Evolutionary conservation across 306 rosid genomes (phyloP).

Genomic region (Trifolium pratense): DNA sequence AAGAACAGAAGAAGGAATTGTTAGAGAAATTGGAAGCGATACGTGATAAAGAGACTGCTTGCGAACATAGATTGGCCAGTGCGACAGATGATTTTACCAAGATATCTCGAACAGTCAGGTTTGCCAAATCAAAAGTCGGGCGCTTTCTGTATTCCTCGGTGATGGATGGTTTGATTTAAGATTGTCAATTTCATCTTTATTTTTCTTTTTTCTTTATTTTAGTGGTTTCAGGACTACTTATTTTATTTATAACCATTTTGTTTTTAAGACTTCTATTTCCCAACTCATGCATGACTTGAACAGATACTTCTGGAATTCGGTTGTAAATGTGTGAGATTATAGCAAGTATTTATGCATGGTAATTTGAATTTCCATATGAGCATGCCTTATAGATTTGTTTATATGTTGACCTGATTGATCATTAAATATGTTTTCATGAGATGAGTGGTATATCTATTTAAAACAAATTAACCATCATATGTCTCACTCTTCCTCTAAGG

Average conservation of each 20-base stretch:
- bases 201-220: background rate
- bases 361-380: background rate
- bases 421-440: background rate
- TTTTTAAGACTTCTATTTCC: background rate
- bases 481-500: too few relatives aligned
- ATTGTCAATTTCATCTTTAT: background rate
- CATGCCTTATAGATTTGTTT: background rate
- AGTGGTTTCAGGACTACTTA: background rate
- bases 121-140: background rate
- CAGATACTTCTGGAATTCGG: background rate
- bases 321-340: too few relatives aligned
- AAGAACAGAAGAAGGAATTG: background rate
- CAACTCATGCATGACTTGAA: background rate
- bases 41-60: background rate
- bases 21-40: background rate
- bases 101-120: background rate
- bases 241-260: background rate
- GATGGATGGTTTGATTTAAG: conserved; percentile 25
- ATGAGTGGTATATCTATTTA: too few relatives aligned
- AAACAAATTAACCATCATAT: too few relatives aligned
- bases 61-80: conserved; percentile 1
- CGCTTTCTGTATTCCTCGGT: conserved; percentile 11
- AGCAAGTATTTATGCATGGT: background rate
- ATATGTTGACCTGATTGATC: background rate
- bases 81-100: background rate